Base-by-base conservation (phyloP, 73 alveolate species). In the Effrenium voratum region DNA sequence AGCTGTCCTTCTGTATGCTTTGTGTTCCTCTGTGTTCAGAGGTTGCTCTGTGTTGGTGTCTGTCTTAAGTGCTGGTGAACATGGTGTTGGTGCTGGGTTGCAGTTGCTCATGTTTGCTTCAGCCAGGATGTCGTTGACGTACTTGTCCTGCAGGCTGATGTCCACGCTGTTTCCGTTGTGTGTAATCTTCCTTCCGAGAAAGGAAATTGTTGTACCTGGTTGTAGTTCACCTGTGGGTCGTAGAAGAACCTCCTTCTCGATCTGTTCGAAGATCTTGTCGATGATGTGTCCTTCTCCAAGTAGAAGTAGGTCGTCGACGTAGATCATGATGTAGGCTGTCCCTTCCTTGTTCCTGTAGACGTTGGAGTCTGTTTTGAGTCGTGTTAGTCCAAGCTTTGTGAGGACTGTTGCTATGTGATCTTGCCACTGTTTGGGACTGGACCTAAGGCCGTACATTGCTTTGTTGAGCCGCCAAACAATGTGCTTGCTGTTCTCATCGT, bases 11-110 rank as follows among this genome's bases (percentile, higher is more conserved):
- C n/a, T n/a, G 40, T 12, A 43, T 41, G 59, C 66, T 24, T 5
- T 24, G 44, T 77, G 88, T 10, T 77, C 66, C 2, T 45, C 63
- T 15, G 59, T 44, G 26, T 41, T 34, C 2, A 43, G 88, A 24
- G 24, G 88, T 13, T 16, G n/a, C 15, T 66, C 79, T 6, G 3
- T 32, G 38, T 19, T 32, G 63, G 22, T 28, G 34, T 0, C 24
- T 28, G 46, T 36, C 10, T 77, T 45, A 38, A 41, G 57, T 16
- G 83, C 6, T 30, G 83, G 6, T 2, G 52, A 34, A 16, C 57
- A 59, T 77, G 88, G 66, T 43, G 66, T 44, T 40, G 63, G 0
- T 43, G 88, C 88, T 40, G 88, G 88, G 63, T 77, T 77, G 88
- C 88, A 43, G 5, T 13, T 22, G 0, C 5, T n/a, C 88, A 77